Base-by-base conservation (phyloP, 2,329 filamentous ascomycete species). In the Hymenoscyphus albidus region DNA sequence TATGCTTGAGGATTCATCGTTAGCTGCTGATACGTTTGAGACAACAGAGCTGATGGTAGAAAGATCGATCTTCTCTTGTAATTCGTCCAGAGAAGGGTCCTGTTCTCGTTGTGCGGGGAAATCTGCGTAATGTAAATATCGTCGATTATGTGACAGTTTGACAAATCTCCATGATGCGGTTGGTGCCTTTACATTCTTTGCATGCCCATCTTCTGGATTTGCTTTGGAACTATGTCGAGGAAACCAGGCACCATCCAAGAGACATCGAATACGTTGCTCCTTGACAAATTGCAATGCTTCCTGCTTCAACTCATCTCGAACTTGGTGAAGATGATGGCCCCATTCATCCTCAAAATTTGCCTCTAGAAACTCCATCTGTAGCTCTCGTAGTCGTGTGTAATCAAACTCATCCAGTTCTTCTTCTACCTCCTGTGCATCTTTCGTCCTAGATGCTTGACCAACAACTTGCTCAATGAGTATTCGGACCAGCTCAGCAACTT, bases 201-300 rank as follows among this genome's bases (percentile, higher is more conserved):
- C 55, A 31, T 58, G 54, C 58, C 67, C 62, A 74, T 79, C 67
- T 74, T 78, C 67, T 74, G 75, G 61, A 77, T 81, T 72, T 70
- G 78, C 69, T 81, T 85, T 74, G 76, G 79, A 70, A 78, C 65
- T 75, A 68, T 64, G 75, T 71, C 61, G 73, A 73, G 77, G 60
- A 79, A 98, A 99, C 95, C 95, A 99, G 10, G 90, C 88, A 6
- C 95, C 95, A 70, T 92, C 85, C 3, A 98, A 83, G 48, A 99
- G 81, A 74, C 93, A 97, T 62, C 95, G 85, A 67, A 98, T 91
- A 44, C 95, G 88, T 77, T 99, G 95, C 78, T 99, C 95, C 77
- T 97, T 97, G 77, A 98, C 91, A 74, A 99, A 99, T 73, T 97
- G 92, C 62, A 97, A 80, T 12, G 94, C 93, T 77, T 99, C 95